Base-by-base conservation (phyloP, 2,329 filamentous ascomycete genomes). In the Fusarium citri region DNA sequence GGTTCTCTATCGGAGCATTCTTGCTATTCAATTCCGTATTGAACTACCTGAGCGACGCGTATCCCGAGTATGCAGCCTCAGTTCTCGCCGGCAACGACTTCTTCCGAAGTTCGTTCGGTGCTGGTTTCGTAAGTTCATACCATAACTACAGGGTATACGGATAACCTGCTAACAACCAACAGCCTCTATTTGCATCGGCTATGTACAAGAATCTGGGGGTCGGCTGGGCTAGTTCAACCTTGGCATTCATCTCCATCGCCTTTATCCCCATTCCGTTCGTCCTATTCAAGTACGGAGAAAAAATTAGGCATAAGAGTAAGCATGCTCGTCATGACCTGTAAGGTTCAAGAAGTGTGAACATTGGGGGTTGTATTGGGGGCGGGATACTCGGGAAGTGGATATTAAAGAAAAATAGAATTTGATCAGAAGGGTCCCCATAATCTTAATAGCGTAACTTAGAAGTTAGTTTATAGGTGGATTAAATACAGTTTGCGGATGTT, bases 1-100 rank as follows among this genome's bases (percentile, higher is more conserved):
- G 41, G 26, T 68, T 61, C 16, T 55, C 55, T 0, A 50, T 56
- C 2, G 46, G 66, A 18, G 42, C 34, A 2, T 58, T 59, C 6
- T 30, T 43, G 1, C 16, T 64, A 2, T 68, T 71, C 16, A 65
- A 55, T 2, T 34, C 55, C 2, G 30, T 73, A 11, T 26, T 68
- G 18, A 73, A 53, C 34, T 64, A 73, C 12, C 18, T 67, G 2
- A 59, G 60, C 6, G 56, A 64, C 30, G 46, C 60, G 0, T 59
- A 72, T n/a, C 45, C 66, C 1, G 15, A 55, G 3, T 61, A 59
- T 22, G 53, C 41, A 28, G 62, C 53, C 8, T 61, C 55, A 2
- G 51, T 65, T 1, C 31, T 59, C 4, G 68, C 63, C 6, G 55
- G 59, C 6, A 67, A 37, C 5, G 12, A 46, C 16, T 15, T 46